phyloP scores from a whole-genome alignment of 1,139 yeast species.

The Geotrichum bryndzae region DNA sequence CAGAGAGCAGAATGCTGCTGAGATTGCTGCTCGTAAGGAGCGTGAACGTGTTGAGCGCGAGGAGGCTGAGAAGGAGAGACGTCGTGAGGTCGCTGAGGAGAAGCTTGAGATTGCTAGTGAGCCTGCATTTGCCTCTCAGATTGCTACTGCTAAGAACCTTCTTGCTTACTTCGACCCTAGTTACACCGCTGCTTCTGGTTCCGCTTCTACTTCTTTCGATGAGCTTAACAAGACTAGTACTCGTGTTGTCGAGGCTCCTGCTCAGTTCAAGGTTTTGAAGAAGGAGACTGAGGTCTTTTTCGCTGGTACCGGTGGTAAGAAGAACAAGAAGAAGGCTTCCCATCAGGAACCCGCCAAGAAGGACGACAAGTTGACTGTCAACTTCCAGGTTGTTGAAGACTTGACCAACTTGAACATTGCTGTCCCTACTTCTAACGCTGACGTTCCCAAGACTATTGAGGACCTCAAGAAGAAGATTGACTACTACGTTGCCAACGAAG shows the following conservation, averaged over 20 bases:
- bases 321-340: conserved; percentile 42
- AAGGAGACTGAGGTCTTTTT: conserved; percentile 49
- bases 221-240: conserved; percentile 30
- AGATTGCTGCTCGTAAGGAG: conserved; percentile 53
- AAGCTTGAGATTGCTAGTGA: conserved; percentile 66
- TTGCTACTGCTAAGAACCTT: conserved; percentile 65
- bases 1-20: conserved; percentile 37
- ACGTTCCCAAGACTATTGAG: conserved; percentile 59
- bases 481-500: conserved; percentile 68
- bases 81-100: conserved; percentile 43
- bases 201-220: conserved; percentile 18
- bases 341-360: conserved; percentile 41
- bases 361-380: conserved; percentile 51
- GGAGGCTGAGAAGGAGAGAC: conserved; percentile 35
- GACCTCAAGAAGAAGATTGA: conserved; percentile 69
- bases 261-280: conserved; percentile 60
- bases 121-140: conserved; percentile 81
- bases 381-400: conserved; percentile 73
- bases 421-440: conserved; percentile 75
- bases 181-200: conserved; percentile 46
- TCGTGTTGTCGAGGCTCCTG: conserved; percentile 49
- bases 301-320: conserved; percentile 51
- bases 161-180: conserved; percentile 73
- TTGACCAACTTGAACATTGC: conserved; percentile 72
- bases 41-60: conserved; percentile 52